Base-by-base conservation (phyloP, 2,329 filamentous ascomycete genomes). In the Arthrobotrys pseudoclavata region DNA sequence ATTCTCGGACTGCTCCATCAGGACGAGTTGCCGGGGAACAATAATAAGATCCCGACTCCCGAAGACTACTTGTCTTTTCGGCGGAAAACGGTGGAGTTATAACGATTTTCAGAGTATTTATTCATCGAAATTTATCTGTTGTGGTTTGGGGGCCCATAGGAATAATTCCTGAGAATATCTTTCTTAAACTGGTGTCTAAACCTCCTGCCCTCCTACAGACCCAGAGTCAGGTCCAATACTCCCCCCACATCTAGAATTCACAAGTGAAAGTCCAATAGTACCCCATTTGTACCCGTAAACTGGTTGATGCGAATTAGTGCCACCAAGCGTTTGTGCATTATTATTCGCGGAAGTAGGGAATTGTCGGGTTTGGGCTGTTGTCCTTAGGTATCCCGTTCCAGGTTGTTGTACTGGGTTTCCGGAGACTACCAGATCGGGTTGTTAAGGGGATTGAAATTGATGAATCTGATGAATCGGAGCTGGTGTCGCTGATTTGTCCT, bases 101-200 rank as follows among this genome's bases (percentile, higher is more conserved):
- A 13, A 52, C 48, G 22, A 29, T 52, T 52, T n/a, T 13, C 24
- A 6, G 48, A 52, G 48, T 52, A 52, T 29, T 20, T 50, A 29
- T 34, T 34, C 1, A 52, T 29, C 6, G 37, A 15, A 48, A 20
- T 7, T 3, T 20, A 12, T 20, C 26, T 42, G 10, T 37, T 37
- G 10, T 18, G 10, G 15, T 74, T 29, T 29, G 29, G 29, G 29
- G 29, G 29, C 7, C 42, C 0, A 18, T 3, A 5, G 26, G 61
- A 15, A 40, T 37, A 12, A 50, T 20, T 3, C 62, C 50, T 1
- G 29, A 31, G 4, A 74, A 47, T 15, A 52, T 22, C 52, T 45
- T 61, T 45, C 50, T 13, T 29, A 74, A 48, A 29, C 69, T 74
- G 3, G 62, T 74, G 15, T 74, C 53, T 1, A 53, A 7, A 1